Percentiles rank a stretch among this genome's conserved stretches.
Conservation (phyloP, 2,329 filamentous ascomycete species). For the Neospermospora avenae region DNA sequence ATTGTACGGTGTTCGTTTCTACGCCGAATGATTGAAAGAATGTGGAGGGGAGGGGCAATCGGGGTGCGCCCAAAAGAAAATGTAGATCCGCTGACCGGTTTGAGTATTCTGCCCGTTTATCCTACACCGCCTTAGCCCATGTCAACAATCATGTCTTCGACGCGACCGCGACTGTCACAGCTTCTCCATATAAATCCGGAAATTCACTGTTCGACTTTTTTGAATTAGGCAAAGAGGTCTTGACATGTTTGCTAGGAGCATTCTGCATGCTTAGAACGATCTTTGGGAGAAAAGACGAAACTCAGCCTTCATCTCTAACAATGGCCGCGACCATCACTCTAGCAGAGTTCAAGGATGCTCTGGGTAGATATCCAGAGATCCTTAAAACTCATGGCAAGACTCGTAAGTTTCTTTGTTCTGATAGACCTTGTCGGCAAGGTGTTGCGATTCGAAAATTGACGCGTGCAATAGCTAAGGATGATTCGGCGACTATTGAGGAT, state of each 20-base stretch:
- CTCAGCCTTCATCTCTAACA: slow-evolving; percentile 1
- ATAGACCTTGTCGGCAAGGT: background rate
- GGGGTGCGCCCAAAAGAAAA: slow-evolving; percentile 6
- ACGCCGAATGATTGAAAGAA: background rate
- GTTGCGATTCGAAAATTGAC: slow-evolving; percentile 15
- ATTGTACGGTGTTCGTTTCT: background rate
- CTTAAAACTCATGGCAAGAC: slow-evolving; percentile 23
- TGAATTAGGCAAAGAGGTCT: slow-evolving; percentile 2
- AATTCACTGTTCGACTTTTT: slow-evolving; percentile 20
- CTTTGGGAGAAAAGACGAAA: slow-evolving; percentile 16
- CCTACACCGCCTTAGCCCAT: background rate
- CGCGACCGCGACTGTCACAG: slow-evolving; percentile 1
- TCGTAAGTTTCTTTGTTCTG: slow-evolving; percentile 22
- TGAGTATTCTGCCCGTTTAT: background rate
- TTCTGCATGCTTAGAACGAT: slow-evolving; percentile 20
- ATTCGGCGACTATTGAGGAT: slow-evolving; percentile 41
- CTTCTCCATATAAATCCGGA: background rate
- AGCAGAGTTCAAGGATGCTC: slow-evolving; percentile 30
- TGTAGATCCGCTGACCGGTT: background rate
- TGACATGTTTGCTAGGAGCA: background rate
- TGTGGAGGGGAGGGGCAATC: slow-evolving; percentile 3
- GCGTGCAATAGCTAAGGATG: slow-evolving; percentile 27
- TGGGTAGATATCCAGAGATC: slow-evolving; percentile 29
- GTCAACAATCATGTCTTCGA: background rate
- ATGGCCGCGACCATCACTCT: slow-evolving; percentile 31